Conservation (phyloP, 371 early-diverging fungal species). For the Rhizopus stolonifer region DNA sequence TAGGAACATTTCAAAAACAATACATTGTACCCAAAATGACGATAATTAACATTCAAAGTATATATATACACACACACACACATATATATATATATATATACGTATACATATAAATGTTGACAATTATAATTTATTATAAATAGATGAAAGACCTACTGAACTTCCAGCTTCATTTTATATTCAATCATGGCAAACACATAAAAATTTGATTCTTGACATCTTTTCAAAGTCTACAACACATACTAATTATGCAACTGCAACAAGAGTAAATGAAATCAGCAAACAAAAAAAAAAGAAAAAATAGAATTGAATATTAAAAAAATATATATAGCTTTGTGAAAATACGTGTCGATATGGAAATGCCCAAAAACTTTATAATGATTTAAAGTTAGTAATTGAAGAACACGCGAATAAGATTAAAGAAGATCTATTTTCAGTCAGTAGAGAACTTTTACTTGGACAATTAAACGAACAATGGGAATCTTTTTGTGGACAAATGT, state of each 20-base stretch:
- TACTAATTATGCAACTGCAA: neutral
- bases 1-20: slow-evolving; percentile 24
- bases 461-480: slow-evolving; percentile 50
- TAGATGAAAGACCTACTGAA: slow-evolving; percentile 52
- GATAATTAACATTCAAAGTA: slow-evolving; percentile 68
- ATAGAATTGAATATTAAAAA: too few species aligned
- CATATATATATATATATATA: too few species aligned
- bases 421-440: neutral
- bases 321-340: slow-evolving; percentile 61
- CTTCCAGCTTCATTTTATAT: slow-evolving; percentile 65
- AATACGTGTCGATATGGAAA: slow-evolving; percentile 79
- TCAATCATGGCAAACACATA: slow-evolving; percentile 63
- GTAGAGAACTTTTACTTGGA: neutral
- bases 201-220: slow-evolving; percentile 56
- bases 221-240: neutral
- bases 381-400: slow-evolving; percentile 58
- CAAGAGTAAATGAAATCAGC: slow-evolving; percentile 4
- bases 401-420: slow-evolving; percentile 15
- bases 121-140: neutral
- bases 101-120: neutral
- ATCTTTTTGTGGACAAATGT: slow-evolving; percentile 20
- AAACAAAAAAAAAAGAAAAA: too few species aligned
- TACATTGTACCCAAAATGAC: slow-evolving; percentile 44
- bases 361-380: slow-evolving; percentile 61
- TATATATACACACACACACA: neutral